Evolutionary conservation across 106 monocot species (phyloP).

Genomic region (Phalaenopsis aphrodite): DNA sequence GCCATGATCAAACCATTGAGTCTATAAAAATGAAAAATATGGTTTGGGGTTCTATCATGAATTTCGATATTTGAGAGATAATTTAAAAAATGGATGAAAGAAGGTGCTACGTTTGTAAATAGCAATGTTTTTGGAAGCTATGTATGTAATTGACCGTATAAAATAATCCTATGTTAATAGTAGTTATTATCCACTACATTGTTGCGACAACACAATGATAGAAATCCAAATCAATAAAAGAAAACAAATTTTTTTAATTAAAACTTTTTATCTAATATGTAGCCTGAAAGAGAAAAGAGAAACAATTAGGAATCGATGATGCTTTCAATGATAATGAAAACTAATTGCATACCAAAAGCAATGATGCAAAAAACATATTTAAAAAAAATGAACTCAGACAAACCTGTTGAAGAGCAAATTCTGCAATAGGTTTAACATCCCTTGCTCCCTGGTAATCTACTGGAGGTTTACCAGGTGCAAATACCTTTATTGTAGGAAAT

Average conservation of each 20-base stretch:
- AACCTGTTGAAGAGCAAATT: slow-evolving; percentile 92
- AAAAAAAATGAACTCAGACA: neutral
- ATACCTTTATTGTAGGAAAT: slow-evolving; percentile 94
- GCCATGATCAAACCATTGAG: neutral
- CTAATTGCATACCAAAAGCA: neutral
- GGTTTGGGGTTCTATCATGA: no score
- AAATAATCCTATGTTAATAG: neutral
- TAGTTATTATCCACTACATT: neutral
- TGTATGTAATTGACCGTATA: no score
- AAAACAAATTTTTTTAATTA: neutral
- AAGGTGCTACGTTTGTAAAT: no score
- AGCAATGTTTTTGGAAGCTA: no score
- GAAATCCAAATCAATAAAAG: neutral
- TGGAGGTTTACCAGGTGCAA: slow-evolving; percentile 85
- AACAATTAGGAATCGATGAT: neutral
- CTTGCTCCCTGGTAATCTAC: slow-evolving; percentile 96
- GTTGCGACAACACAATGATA: neutral
- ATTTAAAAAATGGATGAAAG: no score
- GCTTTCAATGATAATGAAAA: neutral
- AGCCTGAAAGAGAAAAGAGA: neutral
- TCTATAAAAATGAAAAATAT: neutral
- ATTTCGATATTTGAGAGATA: no score
- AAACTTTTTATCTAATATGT: neutral
- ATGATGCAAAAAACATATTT: neutral
- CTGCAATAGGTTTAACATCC: slow-evolving; percentile 92